These are phyloP conservation scores for Fusarium algeriense DNA, from an alignment of 2,329 filamentous ascomycete species.

Conservation along the genomic window DNA sequence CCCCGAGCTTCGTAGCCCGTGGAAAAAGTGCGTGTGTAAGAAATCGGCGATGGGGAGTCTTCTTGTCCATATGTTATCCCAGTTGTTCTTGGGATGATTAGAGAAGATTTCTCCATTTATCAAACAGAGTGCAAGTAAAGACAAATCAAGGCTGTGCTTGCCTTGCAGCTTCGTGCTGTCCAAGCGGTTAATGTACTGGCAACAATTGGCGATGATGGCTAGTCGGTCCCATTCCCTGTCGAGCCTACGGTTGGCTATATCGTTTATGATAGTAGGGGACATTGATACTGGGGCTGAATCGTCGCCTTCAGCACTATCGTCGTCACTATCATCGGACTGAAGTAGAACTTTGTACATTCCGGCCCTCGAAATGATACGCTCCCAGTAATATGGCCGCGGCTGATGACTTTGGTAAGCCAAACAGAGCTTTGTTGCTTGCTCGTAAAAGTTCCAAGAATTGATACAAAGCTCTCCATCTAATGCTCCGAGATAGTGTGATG, in stretches of 20 bases:
- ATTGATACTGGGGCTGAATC: not conserved
- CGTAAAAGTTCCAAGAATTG: not conserved
- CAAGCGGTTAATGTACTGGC: too few relatives aligned
- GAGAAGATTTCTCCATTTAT: too few relatives aligned
- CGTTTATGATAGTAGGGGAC: not conserved
- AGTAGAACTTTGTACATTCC: not conserved
- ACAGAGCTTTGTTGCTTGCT: not conserved
- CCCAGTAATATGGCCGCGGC: rapidly evolving
- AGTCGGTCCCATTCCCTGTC: not conserved
- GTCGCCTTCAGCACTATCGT: rapidly evolving
- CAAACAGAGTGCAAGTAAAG: too few relatives aligned
- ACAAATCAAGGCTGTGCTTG: too few relatives aligned
- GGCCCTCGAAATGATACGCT: not conserved
- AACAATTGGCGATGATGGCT: not conserved
- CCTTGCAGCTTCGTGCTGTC: too few relatives aligned
- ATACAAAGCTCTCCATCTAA: not conserved
- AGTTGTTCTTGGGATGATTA: too few relatives aligned
- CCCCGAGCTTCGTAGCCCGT: too few relatives aligned
- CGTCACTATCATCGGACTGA: not conserved
- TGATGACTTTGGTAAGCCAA: not conserved
- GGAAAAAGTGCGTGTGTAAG: too few relatives aligned
- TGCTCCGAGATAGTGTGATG: not conserved
- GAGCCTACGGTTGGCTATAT: rapidly evolving
- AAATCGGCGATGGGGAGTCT: too few relatives aligned
- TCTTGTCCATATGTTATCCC: too few relatives aligned